phyloP scores from a whole-genome alignment of 2,329 filamentous ascomycete species.

The Emericellopsis atlantica region DNA sequence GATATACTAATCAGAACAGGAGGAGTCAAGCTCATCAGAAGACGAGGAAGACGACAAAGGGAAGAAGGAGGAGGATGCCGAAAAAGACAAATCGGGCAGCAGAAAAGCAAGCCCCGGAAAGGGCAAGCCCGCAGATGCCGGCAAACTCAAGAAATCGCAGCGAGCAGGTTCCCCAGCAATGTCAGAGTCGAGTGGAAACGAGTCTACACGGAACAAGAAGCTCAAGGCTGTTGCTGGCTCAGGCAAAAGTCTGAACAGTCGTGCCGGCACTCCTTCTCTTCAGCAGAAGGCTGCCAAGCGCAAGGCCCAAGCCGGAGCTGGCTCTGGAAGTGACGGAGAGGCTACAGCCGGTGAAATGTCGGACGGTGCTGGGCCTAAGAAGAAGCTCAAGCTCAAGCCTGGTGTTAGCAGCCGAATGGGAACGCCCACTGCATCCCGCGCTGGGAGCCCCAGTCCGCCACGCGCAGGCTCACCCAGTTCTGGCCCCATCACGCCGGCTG shows the following conservation, averaged over 20 bases:
- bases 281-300: conserved; percentile 21
- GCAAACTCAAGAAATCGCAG: conserved; percentile 44
- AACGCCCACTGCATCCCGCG: conserved; percentile 32
- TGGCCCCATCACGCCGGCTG: conserved; percentile 30
- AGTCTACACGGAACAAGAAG: conserved; percentile 63
- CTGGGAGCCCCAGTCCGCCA: conserved; percentile 38
- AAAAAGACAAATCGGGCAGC: conserved; percentile 45
- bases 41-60: conserved; percentile 22
- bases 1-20: not conserved
- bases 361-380: conserved; percentile 35
- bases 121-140: conserved; percentile 50
- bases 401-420: not conserved
- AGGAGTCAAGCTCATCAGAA: conserved; percentile 19
- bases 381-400: conserved; percentile 35
- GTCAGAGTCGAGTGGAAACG: conserved; percentile 85
- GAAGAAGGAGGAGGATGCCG: conserved; percentile 36
- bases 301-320: conserved; percentile 23
- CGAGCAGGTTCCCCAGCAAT: conserved; percentile 75
- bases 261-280: conserved; percentile 38
- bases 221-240: conserved; percentile 47
- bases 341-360: conserved; percentile 57
- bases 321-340: conserved; percentile 60
- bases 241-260: conserved; percentile 23
- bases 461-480: conserved; percentile 20
- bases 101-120: conserved; percentile 37